These are phyloP conservation scores for Russula earlei DNA, from an alignment of 768 basidiomycete species.

Conservation along the genomic window DNA sequence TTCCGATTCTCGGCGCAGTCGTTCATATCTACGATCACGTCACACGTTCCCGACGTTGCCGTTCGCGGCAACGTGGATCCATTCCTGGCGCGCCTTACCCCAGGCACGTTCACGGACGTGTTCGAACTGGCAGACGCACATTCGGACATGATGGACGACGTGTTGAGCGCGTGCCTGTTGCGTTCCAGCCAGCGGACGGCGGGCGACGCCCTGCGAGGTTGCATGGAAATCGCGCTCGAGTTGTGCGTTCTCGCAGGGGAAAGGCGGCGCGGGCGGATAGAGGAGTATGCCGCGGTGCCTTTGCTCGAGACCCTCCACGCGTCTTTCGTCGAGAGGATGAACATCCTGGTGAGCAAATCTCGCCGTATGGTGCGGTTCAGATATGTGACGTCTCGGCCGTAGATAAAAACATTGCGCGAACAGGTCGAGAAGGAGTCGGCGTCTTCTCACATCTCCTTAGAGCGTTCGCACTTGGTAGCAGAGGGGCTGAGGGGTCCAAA, in stretches of 20 bases:
- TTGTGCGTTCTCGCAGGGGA: conserved; percentile 59
- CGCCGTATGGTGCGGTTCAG: neutral
- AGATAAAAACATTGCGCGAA: conserved; percentile 50
- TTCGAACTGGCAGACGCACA: conserved; percentile 64
- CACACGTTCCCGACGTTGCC: conserved; percentile 73
- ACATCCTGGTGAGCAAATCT: conserved; percentile 41
- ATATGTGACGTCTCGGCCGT: conserved; percentile 12
- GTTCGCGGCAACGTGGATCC: conserved; percentile 69
- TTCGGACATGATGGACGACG: conserved; percentile 59
- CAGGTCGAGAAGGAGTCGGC: conserved; percentile 41
- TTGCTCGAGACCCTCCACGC: conserved; percentile 44
- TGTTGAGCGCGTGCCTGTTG: conserved; percentile 67
- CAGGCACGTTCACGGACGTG: conserved; percentile 48
- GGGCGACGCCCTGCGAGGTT: conserved; percentile 53
- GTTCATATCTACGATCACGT: conserved; percentile 57
- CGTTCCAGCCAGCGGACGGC: conserved; percentile 56
- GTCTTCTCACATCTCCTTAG: conserved; percentile 16
- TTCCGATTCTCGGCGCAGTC: conserved; percentile 68
- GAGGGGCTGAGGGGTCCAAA: conserved; percentile 6
- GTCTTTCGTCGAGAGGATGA: conserved; percentile 47
- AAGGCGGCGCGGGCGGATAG: conserved; percentile 39
- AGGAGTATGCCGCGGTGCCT: conserved; percentile 58
- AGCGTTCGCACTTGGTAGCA: conserved; percentile 15
- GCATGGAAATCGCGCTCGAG: conserved; percentile 57
- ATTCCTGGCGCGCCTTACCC: conserved; percentile 37